Evolutionary conservation across 164 flowering plant species (phyloP).

Genomic region (Warburgia ugandensis): DNA sequence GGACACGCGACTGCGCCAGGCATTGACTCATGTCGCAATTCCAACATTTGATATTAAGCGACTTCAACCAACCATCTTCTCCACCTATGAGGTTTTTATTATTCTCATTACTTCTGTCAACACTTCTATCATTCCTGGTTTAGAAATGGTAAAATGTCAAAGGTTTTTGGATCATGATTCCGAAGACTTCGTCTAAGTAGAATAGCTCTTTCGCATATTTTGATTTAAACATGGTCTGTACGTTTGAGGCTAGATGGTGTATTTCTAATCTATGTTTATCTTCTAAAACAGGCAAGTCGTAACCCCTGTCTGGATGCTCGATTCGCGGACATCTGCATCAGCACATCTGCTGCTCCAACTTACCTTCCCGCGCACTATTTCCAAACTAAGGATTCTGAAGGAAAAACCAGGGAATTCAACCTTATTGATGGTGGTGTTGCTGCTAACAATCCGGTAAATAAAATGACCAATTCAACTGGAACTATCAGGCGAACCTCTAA

Average conservation of each 20-base stretch:
- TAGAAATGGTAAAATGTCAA: too few species aligned
- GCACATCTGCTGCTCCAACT: constrained; percentile 37
- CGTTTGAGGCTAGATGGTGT: too few species aligned
- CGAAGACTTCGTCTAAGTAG: too few species aligned
- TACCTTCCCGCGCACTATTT: constrained; percentile 31
- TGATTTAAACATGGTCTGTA: too few species aligned
- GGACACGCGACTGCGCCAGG: constrained; percentile 7
- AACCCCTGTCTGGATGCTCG: constrained; percentile 21
- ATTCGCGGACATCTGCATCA: constrained; percentile 30
- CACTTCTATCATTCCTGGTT: too few species aligned
- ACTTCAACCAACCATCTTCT: constrained; percentile 22
- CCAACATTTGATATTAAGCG: constrained; percentile 22
- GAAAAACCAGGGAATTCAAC: constrained; percentile 21
- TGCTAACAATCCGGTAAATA: constrained; percentile 34
- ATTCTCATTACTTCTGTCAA: too few species aligned
- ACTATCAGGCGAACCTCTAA: too few species aligned
- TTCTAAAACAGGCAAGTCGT: constrained; percentile 24
- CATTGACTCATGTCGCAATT: constrained; percentile 20
- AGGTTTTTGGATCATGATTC: too few species aligned
- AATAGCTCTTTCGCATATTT: too few species aligned
- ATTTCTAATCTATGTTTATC: too few species aligned
- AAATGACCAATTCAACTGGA: too few species aligned
- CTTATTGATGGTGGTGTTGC: constrained; percentile 33
- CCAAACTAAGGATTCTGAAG: constrained; percentile 9
- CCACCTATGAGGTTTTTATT: constrained; percentile 13